Percentiles rank a stretch among this genome's conserved stretches.
phyloP scores from a whole-genome alignment of 495 filamentous ascomycete genomes.

The Paragyromitra xinjiangensis region DNA sequence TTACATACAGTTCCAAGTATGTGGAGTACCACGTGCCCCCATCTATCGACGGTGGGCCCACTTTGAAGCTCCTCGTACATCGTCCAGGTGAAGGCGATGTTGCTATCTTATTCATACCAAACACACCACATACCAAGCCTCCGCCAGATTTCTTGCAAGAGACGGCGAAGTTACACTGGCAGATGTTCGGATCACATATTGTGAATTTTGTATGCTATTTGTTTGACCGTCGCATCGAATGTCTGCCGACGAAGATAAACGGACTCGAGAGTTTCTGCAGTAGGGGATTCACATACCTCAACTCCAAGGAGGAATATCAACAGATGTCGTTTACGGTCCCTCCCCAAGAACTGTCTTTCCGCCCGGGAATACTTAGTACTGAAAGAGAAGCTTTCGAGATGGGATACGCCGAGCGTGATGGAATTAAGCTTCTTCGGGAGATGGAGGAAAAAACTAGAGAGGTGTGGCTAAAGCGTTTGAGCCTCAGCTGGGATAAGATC shows the following conservation, averaged over 20 bases:
- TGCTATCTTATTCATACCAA: constrained; percentile 9
- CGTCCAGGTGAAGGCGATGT: not conserved
- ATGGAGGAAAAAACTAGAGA: not conserved
- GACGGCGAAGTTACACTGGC: not conserved
- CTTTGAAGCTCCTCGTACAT: not conserved
- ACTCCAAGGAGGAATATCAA: not conserved
- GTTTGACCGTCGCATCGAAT: not conserved
- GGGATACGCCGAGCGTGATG: constrained; percentile 4
- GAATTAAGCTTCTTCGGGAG: not conserved
- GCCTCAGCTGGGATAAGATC: not conserved
- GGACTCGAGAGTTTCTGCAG: not conserved
- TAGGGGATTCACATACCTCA: not conserved
- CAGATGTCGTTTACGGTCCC: not conserved
- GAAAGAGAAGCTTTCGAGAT: not conserved
- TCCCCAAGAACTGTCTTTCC: too few species aligned
- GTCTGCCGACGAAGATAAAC: not conserved
- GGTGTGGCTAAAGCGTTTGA: not conserved
- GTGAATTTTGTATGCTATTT: not conserved
- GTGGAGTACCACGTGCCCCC: not conserved
- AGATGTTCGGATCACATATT: not conserved
- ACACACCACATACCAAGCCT: not conserved
- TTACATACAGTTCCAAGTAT: not conserved
- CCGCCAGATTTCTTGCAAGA: not conserved
- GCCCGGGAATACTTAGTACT: not conserved
- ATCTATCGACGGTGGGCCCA: not conserved